Percentiles rank a stretch among this genome's conserved stretches.
Conservation (phyloP, 2,329 filamentous ascomycete genomes). For the Beauveria varroae region DNA sequence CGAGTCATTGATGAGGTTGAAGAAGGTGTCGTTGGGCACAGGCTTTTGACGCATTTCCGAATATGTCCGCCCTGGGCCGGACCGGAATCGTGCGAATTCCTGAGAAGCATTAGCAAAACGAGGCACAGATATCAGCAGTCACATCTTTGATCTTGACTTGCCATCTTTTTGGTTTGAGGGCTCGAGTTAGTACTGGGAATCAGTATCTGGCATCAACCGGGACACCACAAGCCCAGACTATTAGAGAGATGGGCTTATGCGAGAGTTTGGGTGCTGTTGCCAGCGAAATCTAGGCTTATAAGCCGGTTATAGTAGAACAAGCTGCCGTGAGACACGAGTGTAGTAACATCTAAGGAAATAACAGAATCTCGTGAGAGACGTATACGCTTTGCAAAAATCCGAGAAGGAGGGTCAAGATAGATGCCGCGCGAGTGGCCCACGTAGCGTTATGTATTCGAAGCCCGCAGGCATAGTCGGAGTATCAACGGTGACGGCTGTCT, state of each 20-base stretch:
- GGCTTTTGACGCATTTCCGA: conserved; percentile 47
- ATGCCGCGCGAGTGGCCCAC: conserved; percentile 5
- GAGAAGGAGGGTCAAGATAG: conserved; percentile 5
- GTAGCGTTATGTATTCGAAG: conserved; percentile 7
- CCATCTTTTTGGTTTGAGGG: conserved; percentile 23
- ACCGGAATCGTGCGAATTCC: conserved; percentile 29
- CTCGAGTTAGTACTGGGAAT: conserved; percentile 3
- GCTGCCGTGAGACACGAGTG: conserved; percentile 16
- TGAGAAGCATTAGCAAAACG: conserved; percentile 14
- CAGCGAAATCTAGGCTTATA: conserved; percentile 24
- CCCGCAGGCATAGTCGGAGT: not conserved
- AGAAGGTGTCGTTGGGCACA: conserved; percentile 50
- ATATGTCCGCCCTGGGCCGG: conserved; percentile 31
- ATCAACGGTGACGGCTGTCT: conserved; percentile 3
- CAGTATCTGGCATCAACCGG: not conserved
- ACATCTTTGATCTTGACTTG: conserved; percentile 16
- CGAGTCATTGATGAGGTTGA: conserved; percentile 46
- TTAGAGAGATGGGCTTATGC: not conserved
- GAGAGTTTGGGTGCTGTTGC: conserved; percentile 26
- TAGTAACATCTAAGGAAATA: conserved; percentile 12
- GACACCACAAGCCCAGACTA: not conserved
- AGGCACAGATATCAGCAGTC: not conserved
- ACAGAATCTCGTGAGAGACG: conserved; percentile 13
- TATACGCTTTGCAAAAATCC: conserved; percentile 11
- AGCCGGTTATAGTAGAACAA: conserved; percentile 7